Percentiles rank a stretch among this genome's conserved stretches.
Conservation (phyloP, 176 grass and related monocot genomes). For the Eleusine indica region DNA sequence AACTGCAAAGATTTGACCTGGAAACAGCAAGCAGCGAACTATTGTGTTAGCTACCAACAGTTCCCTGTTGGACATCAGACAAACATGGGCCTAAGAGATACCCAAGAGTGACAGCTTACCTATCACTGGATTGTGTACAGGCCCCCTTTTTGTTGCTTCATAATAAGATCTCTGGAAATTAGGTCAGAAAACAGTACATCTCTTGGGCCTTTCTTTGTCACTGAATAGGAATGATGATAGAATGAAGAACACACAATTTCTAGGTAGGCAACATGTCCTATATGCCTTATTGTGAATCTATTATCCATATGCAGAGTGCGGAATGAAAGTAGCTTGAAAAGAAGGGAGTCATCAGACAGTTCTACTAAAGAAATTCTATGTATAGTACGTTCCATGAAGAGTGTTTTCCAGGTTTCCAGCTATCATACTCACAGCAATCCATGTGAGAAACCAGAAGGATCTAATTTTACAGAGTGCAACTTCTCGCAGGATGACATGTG, state of each 20-base stretch:
- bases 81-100: conserved; percentile 35
- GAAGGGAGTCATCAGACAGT: neutral
- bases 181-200: conserved; percentile 15
- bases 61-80: conserved; percentile 40
- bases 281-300: neutral
- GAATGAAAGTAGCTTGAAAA: neutral
- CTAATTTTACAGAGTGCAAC: neutral
- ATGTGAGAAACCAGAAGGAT: neutral
- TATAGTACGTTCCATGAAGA: neutral
- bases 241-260: conserved; percentile 18
- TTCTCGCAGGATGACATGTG: neutral
- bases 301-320: neutral
- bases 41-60: conserved; percentile 31
- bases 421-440: neutral
- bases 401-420: neutral
- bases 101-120: conserved; percentile 37
- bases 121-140: conserved; percentile 10
- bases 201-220: conserved; percentile 16
- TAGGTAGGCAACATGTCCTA: neutral
- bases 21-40: conserved; percentile 7
- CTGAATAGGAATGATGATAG: conserved; percentile 1
- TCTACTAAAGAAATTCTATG: neutral
- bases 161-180: conserved; percentile 14
- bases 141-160: conserved; percentile 23
- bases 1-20: conserved; percentile 30